phyloP scores from a whole-genome alignment of 306 rosid genomes.

The Inga oerstediana region DNA sequence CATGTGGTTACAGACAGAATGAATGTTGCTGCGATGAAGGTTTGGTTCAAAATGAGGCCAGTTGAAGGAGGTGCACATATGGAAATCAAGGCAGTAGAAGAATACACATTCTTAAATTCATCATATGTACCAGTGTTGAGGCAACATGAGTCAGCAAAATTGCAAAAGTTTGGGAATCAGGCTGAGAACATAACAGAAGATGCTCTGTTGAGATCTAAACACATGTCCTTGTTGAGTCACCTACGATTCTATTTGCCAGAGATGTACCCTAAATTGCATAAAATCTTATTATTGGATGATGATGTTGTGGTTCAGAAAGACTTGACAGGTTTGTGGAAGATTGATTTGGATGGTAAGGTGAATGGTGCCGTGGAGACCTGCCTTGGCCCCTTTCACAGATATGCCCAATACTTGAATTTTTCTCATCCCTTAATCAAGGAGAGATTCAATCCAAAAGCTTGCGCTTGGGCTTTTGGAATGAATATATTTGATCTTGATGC shows the following conservation, averaged over 20 bases:
- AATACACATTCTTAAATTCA: slow-evolving; percentile 76
- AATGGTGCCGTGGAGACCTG: slow-evolving; percentile 98
- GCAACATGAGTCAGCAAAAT: slow-evolving; percentile 66
- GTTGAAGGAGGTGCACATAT: slow-evolving; percentile 78
- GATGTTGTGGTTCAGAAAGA: slow-evolving; percentile 98
- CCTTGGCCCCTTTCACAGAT: slow-evolving; percentile 95
- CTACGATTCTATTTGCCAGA: slow-evolving; percentile 95
- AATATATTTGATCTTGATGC: slow-evolving; percentile 95
- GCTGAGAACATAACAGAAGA: slow-evolving; percentile 61
- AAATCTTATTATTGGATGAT: slow-evolving; percentile 81
- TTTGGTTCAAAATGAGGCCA: slow-evolving; percentile 99
- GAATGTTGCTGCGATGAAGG: slow-evolving; percentile 98
- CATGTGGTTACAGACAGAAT: slow-evolving; percentile 91
- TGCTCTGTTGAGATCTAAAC: slow-evolving; percentile 49
- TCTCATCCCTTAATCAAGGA: slow-evolving; percentile 80
- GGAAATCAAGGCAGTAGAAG: slow-evolving; percentile 90
- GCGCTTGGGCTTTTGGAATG: slow-evolving; percentile 97
- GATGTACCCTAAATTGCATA: slow-evolving; percentile 86
- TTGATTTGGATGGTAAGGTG: slow-evolving; percentile 91
- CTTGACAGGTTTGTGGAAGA: slow-evolving; percentile 87
- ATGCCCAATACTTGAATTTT: slow-evolving; percentile 80
- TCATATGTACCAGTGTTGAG: slow-evolving; percentile 79
- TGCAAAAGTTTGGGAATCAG: slow-evolving; percentile 56
- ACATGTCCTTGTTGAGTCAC: slow-evolving; percentile 75
- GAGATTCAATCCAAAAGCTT: slow-evolving; percentile 80